A percentile compares a stretch with the other conserved stretches of the same genome.
These are phyloP conservation scores for Clitoria ternatea DNA, from an alignment of 306 rosid genomes.

Conservation along the genomic window DNA sequence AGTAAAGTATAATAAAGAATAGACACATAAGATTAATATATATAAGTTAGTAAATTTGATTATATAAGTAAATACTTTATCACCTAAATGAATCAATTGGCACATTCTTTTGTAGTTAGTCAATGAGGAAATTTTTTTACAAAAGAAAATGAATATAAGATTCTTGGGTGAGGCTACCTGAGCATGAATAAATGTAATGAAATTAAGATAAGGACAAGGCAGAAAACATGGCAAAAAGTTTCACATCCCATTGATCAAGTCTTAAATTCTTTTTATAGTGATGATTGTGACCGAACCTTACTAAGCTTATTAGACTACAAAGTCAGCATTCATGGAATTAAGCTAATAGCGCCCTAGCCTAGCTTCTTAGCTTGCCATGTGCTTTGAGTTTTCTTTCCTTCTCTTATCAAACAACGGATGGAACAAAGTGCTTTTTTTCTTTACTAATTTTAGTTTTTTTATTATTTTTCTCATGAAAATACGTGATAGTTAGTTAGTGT, in stretches of 20 bases:
- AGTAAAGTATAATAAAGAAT: no score
- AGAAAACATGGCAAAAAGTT: background rate
- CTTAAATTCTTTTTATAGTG: background rate
- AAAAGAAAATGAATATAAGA: background rate
- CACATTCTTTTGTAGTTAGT: background rate
- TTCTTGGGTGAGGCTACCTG: background rate
- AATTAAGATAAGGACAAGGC: background rate
- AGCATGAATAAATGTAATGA: background rate
- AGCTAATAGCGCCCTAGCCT: no score
- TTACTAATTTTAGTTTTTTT: no score
- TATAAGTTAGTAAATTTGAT: no score
- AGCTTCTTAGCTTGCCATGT: constrained; percentile 26
- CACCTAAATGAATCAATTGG: background rate
- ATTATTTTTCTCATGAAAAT: no score
- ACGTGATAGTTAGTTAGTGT: no score
- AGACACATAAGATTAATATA: no score
- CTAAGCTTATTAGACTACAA: no score
- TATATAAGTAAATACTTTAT: no score
- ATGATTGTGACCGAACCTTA: constrained; percentile 22
- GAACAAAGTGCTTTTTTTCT: no score
- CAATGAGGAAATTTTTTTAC: no score
- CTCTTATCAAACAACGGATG: background rate
- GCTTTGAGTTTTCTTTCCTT: background rate
- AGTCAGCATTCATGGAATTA: constrained; percentile 17
- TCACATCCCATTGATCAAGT: constrained; percentile 3